A percentile compares a stretch with the other conserved stretches of the same genome.
These are phyloP conservation scores for Aspergillus ustus DNA, from an alignment of 2,329 filamentous ascomycete species.

Conservation along the genomic window DNA sequence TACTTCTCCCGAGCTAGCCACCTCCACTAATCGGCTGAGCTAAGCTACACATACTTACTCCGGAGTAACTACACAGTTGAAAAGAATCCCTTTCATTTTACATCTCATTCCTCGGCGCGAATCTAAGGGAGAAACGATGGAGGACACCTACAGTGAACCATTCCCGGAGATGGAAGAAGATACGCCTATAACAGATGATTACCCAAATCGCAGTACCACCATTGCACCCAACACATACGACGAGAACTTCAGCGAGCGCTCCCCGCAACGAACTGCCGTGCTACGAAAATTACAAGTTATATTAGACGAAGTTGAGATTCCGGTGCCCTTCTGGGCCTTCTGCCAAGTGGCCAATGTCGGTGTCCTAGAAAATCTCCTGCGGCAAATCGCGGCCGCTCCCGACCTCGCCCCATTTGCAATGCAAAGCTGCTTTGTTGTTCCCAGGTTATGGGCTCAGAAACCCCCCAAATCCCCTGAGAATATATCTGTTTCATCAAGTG, in stretches of 20 bases:
- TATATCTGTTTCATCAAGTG: not conserved
- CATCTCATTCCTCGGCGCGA: no score
- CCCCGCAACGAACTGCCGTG: not conserved
- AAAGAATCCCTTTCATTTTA: no score
- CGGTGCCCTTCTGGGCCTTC: not conserved
- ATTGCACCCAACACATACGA: not conserved
- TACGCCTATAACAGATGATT: no score
- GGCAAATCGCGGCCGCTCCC: not conserved
- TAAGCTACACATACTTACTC: no score
- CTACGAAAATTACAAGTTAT: not conserved
- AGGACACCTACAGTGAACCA: no score
- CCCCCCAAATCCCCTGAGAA: not conserved
- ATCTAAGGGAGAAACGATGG: no score
- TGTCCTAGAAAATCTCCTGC: not conserved
- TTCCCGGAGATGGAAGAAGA: no score
- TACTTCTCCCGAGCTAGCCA: no score
- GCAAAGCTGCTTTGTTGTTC: conserved; percentile 3
- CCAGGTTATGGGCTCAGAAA: conserved; percentile 1
- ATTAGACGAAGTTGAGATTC: not conserved
- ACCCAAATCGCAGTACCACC: no score
- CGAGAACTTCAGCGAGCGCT: not conserved
- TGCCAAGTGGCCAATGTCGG: not conserved
- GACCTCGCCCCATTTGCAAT: not conserved
- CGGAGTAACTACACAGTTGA: no score
- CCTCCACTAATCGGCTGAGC: no score